A percentile compares a stretch with the other conserved stretches of the same genome.
Conservation (phyloP, 2,329 filamentous ascomycete genomes). For the Trichoderma gracile region DNA sequence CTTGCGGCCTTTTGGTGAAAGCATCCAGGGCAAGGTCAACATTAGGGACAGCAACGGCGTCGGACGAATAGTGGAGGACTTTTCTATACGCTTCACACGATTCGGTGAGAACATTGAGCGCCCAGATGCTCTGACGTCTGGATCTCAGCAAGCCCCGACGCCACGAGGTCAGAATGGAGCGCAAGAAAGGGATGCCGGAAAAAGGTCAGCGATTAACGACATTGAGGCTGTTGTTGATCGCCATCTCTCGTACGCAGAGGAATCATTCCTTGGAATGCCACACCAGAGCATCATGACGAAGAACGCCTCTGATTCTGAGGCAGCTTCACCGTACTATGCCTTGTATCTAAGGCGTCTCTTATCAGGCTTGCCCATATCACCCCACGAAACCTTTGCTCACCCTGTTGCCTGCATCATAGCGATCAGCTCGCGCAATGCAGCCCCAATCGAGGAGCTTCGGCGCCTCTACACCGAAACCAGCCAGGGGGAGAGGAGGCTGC, state of each 20-base stretch:
- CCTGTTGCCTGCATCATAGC: conserved; percentile 93
- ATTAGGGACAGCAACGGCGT: conserved; percentile 87
- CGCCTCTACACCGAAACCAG: conserved; percentile 84
- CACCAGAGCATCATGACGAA: conserved; percentile 44
- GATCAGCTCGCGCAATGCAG: conserved; percentile 82
- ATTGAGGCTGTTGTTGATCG: conserved; percentile 80
- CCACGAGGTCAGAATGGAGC: conserved; percentile 40
- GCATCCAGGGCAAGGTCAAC: conserved; percentile 81
- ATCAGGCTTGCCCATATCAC: conserved; percentile 73
- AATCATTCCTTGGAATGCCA: conserved; percentile 46
- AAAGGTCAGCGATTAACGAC: conserved; percentile 52
- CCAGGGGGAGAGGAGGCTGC: conserved; percentile 70
- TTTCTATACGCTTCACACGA: conserved; percentile 79
- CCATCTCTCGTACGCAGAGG: conserved; percentile 75
- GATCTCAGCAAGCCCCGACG: conserved; percentile 38
- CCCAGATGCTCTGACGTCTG: conserved; percentile 44
- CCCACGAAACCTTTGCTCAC: conserved; percentile 92
- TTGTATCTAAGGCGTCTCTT: conserved; percentile 82
- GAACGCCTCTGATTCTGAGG: conserved; percentile 48
- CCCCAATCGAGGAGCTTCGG: conserved; percentile 83
- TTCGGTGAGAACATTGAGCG: conserved; percentile 62
- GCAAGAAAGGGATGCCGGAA: conserved; percentile 35
- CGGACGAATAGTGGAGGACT: conserved; percentile 84
- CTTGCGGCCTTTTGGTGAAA: conserved; percentile 87
- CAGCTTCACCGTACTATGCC: conserved; percentile 77